A percentile compares a stretch with the other conserved stretches of the same genome.
These are phyloP conservation scores for Beauveria sp. DNA, from an alignment of 2,329 filamentous ascomycete genomes.

Conservation along the genomic window DNA sequence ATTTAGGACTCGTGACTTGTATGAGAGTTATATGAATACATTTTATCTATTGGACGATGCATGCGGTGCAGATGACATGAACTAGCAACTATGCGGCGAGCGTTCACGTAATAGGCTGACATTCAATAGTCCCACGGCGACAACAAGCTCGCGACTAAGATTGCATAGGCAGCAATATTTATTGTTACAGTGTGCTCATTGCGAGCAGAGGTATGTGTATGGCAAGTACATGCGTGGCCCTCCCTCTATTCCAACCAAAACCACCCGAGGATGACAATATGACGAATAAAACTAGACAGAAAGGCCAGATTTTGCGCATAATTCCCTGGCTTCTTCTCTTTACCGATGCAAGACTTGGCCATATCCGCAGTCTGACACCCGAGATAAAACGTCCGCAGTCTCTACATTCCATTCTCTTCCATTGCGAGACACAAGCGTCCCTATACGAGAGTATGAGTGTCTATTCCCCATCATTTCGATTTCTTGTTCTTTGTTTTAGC, in stretches of 20 bases:
- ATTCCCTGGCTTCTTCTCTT: neutral
- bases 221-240: neutral
- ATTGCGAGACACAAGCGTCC: too few species aligned
- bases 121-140: neutral
- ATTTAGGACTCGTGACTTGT: conserved; percentile 1
- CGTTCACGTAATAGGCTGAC: too few species aligned
- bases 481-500: neutral
- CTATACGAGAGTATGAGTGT: too few species aligned
- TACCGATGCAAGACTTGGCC: neutral
- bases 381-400: neutral
- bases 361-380: neutral
- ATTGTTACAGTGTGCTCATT: conserved; percentile 8
- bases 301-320: neutral
- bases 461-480: neutral
- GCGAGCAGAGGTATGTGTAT: conserved; percentile 1
- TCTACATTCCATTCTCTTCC: neutral
- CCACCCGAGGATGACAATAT: neutral
- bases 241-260: neutral
- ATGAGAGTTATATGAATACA: neutral
- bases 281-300: neutral
- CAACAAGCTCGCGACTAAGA: neutral
- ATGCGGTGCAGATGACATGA: neutral
- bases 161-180: neutral
- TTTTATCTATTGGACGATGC: too few species aligned
- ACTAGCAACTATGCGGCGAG: neutral